phyloP scores from a whole-genome alignment of 2,329 filamentous ascomycete genomes.

The Dactylonectria estremocensis region DNA sequence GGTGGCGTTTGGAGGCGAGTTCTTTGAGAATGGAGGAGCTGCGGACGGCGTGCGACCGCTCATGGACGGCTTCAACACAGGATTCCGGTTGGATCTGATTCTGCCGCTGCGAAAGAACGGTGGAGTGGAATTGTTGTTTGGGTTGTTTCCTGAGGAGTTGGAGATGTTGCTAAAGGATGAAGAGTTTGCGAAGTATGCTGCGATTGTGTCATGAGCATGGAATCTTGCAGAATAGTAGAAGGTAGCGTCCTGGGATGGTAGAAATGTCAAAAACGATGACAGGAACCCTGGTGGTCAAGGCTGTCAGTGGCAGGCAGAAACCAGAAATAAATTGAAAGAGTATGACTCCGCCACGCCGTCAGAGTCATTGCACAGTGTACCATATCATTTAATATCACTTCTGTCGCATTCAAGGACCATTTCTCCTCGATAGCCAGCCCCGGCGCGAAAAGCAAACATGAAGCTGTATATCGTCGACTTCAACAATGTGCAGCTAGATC shows the following conservation, averaged over 20 bases:
- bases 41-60: conserved; percentile 49
- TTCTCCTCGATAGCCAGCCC: not conserved
- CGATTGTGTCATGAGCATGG: conserved; percentile 15
- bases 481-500: conserved; percentile 1
- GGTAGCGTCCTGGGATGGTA: too few relatives aligned
- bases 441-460: not conserved
- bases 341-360: not conserved
- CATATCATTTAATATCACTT: not conserved
- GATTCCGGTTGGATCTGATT: conserved; percentile 48
- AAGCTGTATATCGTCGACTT: conserved; percentile 12
- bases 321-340: not conserved
- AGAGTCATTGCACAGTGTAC: not conserved
- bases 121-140: conserved; percentile 49
- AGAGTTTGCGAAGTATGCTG: conserved; percentile 47
- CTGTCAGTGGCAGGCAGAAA: not conserved
- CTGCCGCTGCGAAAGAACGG: conserved; percentile 50
- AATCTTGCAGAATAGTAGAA: not conserved
- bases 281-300: too few relatives aligned
- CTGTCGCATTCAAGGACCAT: too few relatives aligned
- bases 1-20: conserved; percentile 47
- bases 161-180: conserved; percentile 46
- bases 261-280: too few relatives aligned
- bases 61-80: conserved; percentile 47
- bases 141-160: conserved; percentile 49
- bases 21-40: conserved; percentile 46